A percentile compares a stretch with the other conserved stretches of the same genome.
phyloP scores from a whole-genome alignment of 2,329 filamentous ascomycete species.

The Chalara sp. region DNA sequence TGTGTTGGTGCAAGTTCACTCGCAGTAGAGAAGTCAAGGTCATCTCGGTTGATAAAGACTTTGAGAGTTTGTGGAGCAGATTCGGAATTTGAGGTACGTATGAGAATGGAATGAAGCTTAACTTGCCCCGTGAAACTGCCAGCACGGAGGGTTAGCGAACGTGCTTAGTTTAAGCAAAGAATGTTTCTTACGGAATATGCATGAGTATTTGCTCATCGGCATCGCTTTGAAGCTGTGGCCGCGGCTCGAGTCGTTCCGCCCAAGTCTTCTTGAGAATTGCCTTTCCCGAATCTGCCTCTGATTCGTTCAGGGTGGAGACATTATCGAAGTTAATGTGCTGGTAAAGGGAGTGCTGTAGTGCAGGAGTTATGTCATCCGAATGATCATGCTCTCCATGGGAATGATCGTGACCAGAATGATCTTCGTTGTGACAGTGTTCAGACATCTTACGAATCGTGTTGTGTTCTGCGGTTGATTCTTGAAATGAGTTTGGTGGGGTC shows the following conservation, averaged over 20 bases:
- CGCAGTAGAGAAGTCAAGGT: slow-evolving; percentile 77
- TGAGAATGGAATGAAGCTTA: slow-evolving; percentile 81
- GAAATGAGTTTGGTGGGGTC: neutral
- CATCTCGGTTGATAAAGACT: slow-evolving; percentile 78
- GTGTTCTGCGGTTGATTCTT: neutral
- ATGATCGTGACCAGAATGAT: slow-evolving; percentile 34
- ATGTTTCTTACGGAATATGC: slow-evolving; percentile 69
- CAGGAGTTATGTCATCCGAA: slow-evolving; percentile 85
- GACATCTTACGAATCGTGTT: slow-evolving; percentile 25
- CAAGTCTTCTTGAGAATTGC: slow-evolving; percentile 85
- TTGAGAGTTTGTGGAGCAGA: slow-evolving; percentile 77
- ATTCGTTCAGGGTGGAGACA: slow-evolving; percentile 81
- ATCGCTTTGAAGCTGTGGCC: slow-evolving; percentile 77
- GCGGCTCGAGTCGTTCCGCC: slow-evolving; percentile 64
- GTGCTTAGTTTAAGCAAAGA: neutral
- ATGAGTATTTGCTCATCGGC: slow-evolving; percentile 92
- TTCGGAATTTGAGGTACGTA: slow-evolving; percentile 67
- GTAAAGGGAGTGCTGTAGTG: slow-evolving; percentile 85
- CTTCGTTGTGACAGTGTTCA: slow-evolving; percentile 40
- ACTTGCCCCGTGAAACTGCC: slow-evolving; percentile 85
- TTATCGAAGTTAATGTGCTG: slow-evolving; percentile 85
- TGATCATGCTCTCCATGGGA: slow-evolving; percentile 77
- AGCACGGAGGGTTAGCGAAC: neutral
- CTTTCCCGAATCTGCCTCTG: slow-evolving; percentile 57
- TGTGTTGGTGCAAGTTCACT: slow-evolving; percentile 67